Base-by-base conservation (phyloP, 208 protist species). In the Kentomonas sorsogonicus region DNA sequence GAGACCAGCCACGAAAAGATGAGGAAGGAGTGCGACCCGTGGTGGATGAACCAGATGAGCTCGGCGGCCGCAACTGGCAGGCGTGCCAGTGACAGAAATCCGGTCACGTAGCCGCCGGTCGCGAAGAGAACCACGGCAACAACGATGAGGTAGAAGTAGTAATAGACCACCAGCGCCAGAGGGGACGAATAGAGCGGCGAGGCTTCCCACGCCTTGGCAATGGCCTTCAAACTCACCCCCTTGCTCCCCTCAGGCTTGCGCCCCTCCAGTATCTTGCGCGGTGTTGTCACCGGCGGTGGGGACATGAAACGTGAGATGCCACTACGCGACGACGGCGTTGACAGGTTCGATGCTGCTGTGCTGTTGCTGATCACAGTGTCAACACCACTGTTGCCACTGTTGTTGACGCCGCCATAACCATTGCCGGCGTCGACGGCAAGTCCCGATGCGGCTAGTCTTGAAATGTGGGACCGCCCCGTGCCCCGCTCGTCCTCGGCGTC, bases 1-100 rank as follows among this genome's bases (percentile, higher is more conserved):
- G 62, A 11, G 30, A 66, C 52, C 34, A 75, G 33, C 74, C 76
- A 79, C 18, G 58, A 56, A 50, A 65, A 79, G 9, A 83, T 63
- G 10, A 79, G 33, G 39, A 83, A 83, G 27, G 76, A 69, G 55
- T 83, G 76, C 1, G 64, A 40, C 29, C 71, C 76, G 64, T 79
- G 76, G 41, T 76, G 76, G 10, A 73, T 30, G 33, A 63, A 77
- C 72, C 76, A 83, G 1, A 83, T 31, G 25, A 79, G 11, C 71
- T 83, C 76, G 9, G 58, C 55, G 13, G 72, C 26, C 7, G 38
- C 50, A 18, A 76, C 39, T 33, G 52, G 16, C 20, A 83, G 60
- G 0, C 76, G 68, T 20, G 76, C 22, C 41, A 78, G 50, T 2
- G 71, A 64, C 36, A 79, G 63, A 50, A 74, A 65, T 0, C 76